Conservation (phyloP, 352 stramenopile genomes). For the Phytopythium chamaehyphon region DNA sequence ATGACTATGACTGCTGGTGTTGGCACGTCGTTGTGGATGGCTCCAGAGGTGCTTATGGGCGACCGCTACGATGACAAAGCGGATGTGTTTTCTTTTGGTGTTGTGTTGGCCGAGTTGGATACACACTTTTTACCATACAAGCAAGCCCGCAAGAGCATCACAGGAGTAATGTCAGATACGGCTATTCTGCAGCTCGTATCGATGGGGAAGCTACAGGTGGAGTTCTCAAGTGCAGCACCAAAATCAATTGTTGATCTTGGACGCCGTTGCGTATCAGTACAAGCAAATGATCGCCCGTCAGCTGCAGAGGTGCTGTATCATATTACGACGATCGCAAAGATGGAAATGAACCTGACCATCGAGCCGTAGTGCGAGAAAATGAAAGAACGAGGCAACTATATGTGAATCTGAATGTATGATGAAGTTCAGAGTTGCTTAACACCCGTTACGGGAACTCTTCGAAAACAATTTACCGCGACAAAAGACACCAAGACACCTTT, state of each 20-base stretch:
- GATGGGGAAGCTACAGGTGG: constrained; percentile 24
- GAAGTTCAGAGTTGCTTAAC: no score
- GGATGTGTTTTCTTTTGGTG: constrained; percentile 46
- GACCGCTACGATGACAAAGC: constrained; percentile 38
- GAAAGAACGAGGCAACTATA: no score
- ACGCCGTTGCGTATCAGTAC: constrained; percentile 26
- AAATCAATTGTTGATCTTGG: constrained; percentile 23
- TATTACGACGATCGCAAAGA: constrained; percentile 9
- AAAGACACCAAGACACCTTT: no score
- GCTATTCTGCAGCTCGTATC: constrained; percentile 47
- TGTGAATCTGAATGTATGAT: no score
- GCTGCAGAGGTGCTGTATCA: constrained; percentile 37
- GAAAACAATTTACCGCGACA: no score
- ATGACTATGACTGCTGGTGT: constrained; percentile 33
- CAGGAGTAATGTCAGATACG: constrained; percentile 18
- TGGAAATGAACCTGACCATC: not conserved
- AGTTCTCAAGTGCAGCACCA: constrained; percentile 25
- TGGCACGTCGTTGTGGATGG: constrained; percentile 44
- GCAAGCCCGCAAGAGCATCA: constrained; percentile 15
- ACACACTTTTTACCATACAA: constrained; percentile 25
- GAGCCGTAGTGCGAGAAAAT: not conserved
- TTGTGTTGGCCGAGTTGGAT: constrained; percentile 37
- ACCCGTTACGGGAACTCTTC: no score
- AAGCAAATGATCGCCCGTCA: constrained; percentile 29
- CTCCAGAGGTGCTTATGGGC: constrained; percentile 36